Conservation (phyloP, 306 rosid species). For the Fragaria iinumae region DNA sequence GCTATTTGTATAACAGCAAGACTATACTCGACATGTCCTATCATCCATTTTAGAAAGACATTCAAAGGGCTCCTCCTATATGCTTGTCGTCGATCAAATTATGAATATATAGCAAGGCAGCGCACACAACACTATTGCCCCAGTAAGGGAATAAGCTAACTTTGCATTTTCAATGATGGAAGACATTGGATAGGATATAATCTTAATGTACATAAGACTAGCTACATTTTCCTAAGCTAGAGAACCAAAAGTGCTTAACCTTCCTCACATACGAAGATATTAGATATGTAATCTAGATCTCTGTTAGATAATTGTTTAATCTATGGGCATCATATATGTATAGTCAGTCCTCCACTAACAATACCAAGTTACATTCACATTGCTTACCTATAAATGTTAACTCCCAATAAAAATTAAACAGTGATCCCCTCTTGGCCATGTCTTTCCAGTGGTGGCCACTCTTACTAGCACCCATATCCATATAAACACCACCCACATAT, state of each 20-base stretch:
- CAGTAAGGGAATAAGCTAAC: background rate
- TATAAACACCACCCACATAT: constrained; percentile 8
- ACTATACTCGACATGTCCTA: background rate
- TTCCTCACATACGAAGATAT: background rate
- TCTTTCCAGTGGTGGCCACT: constrained; percentile 24
- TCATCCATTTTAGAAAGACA: background rate
- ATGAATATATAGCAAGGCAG: background rate
- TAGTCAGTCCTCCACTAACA: constrained; percentile 6
- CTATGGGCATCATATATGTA: background rate
- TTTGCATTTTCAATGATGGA: background rate
- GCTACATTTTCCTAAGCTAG: background rate
- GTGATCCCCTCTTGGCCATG: constrained; percentile 21
- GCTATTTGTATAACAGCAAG: background rate
- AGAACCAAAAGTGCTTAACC: background rate
- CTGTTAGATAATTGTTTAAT: background rate
- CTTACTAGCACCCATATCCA: constrained; percentile 14
- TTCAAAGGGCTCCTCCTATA: background rate
- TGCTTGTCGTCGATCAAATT: background rate
- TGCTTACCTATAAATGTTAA: background rate
- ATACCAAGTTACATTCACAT: background rate
- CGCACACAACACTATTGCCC: background rate
- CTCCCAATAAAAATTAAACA: constrained; percentile 6
- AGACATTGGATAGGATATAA: background rate
- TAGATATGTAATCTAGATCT: background rate
- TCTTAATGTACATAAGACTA: background rate